Base-by-base conservation (phyloP, 495 filamentous ascomycete genomes). In the Daldinia decipiens region DNA sequence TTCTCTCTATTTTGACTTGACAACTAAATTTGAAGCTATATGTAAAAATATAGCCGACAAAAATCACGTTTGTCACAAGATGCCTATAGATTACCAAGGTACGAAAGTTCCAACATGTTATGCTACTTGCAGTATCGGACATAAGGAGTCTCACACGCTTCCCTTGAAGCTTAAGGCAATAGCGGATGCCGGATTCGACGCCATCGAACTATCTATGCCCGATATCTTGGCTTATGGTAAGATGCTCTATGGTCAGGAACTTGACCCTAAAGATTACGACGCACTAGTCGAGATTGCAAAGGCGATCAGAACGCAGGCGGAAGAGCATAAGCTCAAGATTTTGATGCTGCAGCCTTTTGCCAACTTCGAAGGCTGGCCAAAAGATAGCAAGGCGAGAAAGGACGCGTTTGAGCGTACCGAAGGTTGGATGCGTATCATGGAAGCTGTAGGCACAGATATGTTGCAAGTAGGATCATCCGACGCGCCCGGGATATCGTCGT, bases 401-500 rank as follows among this genome's bases (percentile, higher is more conserved):
- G 88, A 91, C 53, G 92, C 90, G 0, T 92, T 93, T 66, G 74
- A 76, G 5, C 82, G 89, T 40, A 92, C 90, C 0, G 77, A 79
- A 7, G 89, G 88, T 0, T 95, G 91, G 92, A 89, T 92, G 62
- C 74, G 82, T 47, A 87, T 95, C 40, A 93, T 95, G 91, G 80
- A 90, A 47, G 87, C 86, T 13, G 80, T 85, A 0, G 92, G 89
- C 2, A 90, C 87, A 2, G 88, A 93, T 71, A 84, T 93, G 82
- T 79, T 95, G n/a, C 92, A 93, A 79, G 88, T 94, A 59, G 91
- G 92, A 24, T 89, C 90, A 12, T 89, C 90, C 3, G 92, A 93
- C 74, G 78, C 86, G 21, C 82, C 84, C 0, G 84, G 83, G 53
- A 87, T 91, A 59, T 80, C 75, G 1, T 34, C 62, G 5, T 82